These are phyloP conservation scores for Keqinozyma sinolaborantium DNA, from an alignment of 1,139 yeast species.

Conservation along the genomic window DNA sequence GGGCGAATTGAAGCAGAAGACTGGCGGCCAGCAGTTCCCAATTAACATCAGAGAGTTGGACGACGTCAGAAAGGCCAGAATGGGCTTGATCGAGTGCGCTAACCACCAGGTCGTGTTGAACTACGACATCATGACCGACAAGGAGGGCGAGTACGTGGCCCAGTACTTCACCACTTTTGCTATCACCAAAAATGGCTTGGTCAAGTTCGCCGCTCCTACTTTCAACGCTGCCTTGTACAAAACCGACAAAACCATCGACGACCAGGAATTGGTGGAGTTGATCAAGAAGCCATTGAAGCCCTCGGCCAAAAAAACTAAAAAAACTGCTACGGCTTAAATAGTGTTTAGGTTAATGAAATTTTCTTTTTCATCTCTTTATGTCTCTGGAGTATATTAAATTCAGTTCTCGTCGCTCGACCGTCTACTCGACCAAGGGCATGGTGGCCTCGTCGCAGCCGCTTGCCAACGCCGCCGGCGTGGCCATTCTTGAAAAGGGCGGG, in stretches of 20 bases:
- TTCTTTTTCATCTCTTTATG: slow-evolving; percentile 5
- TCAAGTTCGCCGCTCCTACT: slow-evolving; percentile 61
- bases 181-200: slow-evolving; percentile 68
- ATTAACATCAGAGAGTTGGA: slow-evolving; percentile 64
- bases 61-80: slow-evolving; percentile 69
- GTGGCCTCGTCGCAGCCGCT: slow-evolving; percentile 75
- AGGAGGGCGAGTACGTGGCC: slow-evolving; percentile 65
- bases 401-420: slow-evolving; percentile 70
- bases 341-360: not conserved
- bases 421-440: slow-evolving; percentile 71
- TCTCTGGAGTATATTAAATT: slow-evolving; percentile 24
- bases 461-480: slow-evolving; percentile 73
- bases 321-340: too few species aligned
- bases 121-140: slow-evolving; percentile 68
- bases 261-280: slow-evolving; percentile 48
- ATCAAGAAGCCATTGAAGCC: slow-evolving; percentile 55
- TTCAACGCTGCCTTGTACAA: slow-evolving; percentile 48
- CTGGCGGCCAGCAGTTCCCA: slow-evolving; percentile 64
- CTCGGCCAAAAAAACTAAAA: slow-evolving; percentile 49
- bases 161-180: slow-evolving; percentile 79
- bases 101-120: slow-evolving; percentile 68
- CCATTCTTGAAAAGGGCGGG: slow-evolving; percentile 67
- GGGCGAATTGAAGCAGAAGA: slow-evolving; percentile 61
- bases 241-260: slow-evolving; percentile 56
- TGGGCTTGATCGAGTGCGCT: slow-evolving; percentile 73